These are phyloP conservation scores for Poa pratensis DNA, from an alignment of 176 grass and related monocot genomes.

Conservation along the genomic window DNA sequence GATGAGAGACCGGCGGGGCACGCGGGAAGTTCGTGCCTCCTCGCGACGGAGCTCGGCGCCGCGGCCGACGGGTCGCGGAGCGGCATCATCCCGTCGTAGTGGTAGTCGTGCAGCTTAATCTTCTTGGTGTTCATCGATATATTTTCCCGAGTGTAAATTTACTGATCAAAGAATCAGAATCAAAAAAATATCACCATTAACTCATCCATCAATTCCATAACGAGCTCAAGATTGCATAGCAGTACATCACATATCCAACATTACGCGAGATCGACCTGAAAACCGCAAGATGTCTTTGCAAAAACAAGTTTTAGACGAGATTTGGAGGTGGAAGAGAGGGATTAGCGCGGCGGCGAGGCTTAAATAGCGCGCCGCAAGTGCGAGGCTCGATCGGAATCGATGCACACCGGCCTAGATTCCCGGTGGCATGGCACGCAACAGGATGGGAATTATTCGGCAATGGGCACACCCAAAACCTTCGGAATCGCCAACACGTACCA, in stretches of 20 bases:
- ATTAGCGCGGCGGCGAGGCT: constrained; percentile 14
- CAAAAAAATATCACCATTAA: neutral
- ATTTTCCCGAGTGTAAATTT: neutral
- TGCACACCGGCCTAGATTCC: constrained; percentile 40
- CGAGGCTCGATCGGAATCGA: constrained; percentile 35
- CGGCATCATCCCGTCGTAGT: constrained; percentile 40
- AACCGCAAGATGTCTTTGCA: neutral
- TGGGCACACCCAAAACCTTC: constrained; percentile 22
- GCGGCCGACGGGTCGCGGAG: constrained; percentile 44
- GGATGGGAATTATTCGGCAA: constrained; percentile 53
- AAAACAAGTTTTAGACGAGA: neutral
- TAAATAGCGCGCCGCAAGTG: constrained; percentile 43
- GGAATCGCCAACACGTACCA: constrained; percentile 30
- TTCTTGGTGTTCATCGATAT: constrained; percentile 63
- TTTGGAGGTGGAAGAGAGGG: constrained; percentile 15
- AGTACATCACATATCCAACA: neutral
- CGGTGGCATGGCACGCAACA: constrained; percentile 44
- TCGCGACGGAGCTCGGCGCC: constrained; percentile 25
- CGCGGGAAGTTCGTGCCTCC: neutral
- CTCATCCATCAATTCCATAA: neutral
- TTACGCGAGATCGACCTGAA: constrained; percentile 25
- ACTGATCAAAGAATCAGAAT: constrained; percentile 22
- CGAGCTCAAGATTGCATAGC: neutral
- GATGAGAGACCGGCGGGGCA: neutral
- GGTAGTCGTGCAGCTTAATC: constrained; percentile 53